These are phyloP conservation scores for Phoenix dactylifera DNA, from an alignment of 176 grass and related monocot species.

Conservation along the genomic window DNA sequence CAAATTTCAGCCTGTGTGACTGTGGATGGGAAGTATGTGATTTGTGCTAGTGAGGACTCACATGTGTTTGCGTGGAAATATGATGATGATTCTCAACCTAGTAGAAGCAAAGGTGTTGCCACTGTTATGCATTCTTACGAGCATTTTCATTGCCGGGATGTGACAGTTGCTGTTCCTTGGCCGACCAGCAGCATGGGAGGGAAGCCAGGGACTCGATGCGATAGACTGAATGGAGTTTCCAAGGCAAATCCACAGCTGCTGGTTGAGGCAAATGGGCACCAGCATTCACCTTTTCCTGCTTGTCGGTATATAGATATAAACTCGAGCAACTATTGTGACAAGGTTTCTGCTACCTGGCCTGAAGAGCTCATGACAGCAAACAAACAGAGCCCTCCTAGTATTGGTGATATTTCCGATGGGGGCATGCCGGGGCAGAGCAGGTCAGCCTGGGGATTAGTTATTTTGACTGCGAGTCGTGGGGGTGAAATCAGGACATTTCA, in stretches of 20 bases:
- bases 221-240: constrained; percentile 22
- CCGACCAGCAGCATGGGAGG: constrained; percentile 22
- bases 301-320: constrained; percentile 23
- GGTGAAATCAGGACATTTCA: constrained; percentile 90
- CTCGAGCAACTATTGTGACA: constrained; percentile 41
- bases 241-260: constrained; percentile 6
- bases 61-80: constrained; percentile 86
- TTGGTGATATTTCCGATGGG: constrained; percentile 25
- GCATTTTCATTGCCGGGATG: constrained; percentile 71
- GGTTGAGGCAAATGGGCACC: constrained; percentile 8
- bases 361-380: constrained; percentile 70
- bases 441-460: constrained; percentile 78
- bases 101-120: constrained; percentile 37
- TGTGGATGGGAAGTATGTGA: constrained; percentile 57
- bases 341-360: constrained; percentile 70
- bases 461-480: constrained; percentile 56
- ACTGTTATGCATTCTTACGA: constrained; percentile 63
- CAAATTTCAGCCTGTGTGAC: constrained; percentile 79
- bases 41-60: constrained; percentile 90
- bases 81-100: constrained; percentile 32
- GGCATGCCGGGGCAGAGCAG: constrained; percentile 31
- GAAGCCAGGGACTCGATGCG: constrained; percentile 24
- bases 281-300: constrained; percentile 11
- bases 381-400: constrained; percentile 42
- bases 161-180: constrained; percentile 62